Conservation (phyloP, 495 filamentous ascomycete species). For the Aspergillus steynii region DNA sequence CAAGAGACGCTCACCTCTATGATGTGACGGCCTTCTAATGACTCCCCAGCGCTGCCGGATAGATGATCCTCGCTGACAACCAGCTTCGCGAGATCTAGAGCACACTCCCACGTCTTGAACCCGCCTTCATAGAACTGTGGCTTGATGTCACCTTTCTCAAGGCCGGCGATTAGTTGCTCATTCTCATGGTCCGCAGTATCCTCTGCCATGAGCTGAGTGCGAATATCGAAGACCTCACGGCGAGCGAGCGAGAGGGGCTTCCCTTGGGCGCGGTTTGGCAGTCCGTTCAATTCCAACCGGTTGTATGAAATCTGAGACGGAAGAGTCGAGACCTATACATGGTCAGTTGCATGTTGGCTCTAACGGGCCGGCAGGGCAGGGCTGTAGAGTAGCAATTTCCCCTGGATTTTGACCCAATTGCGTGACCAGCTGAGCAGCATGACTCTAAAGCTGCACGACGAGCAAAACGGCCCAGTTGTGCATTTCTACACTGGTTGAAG, state of each 20-base stretch:
- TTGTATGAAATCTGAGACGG: constrained; percentile 80
- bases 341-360: background rate
- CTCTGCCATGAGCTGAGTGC: constrained; percentile 92
- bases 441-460: background rate
- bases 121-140: constrained; percentile 94
- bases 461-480: background rate
- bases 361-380: background rate
- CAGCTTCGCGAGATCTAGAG: constrained; percentile 78
- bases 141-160: constrained; percentile 81
- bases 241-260: constrained; percentile 61
- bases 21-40: constrained; percentile 52
- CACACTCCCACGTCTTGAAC: constrained; percentile 99
- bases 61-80: constrained; percentile 19
- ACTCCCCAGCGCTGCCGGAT: constrained; percentile 15
- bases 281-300: constrained; percentile 53
- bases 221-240: constrained; percentile 90
- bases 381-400: background rate
- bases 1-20: constrained; percentile 65
- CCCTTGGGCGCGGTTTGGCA: constrained; percentile 39
- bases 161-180: constrained; percentile 50
- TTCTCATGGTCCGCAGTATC: constrained; percentile 53
- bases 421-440: background rate
- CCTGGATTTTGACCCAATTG: background rate
- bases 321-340: constrained; percentile 58
- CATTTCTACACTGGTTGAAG: constrained; percentile 38